These are phyloP conservation scores for Thozetella sp. DNA, from an alignment of 495 filamentous ascomycete species.

Conservation along the genomic window DNA sequence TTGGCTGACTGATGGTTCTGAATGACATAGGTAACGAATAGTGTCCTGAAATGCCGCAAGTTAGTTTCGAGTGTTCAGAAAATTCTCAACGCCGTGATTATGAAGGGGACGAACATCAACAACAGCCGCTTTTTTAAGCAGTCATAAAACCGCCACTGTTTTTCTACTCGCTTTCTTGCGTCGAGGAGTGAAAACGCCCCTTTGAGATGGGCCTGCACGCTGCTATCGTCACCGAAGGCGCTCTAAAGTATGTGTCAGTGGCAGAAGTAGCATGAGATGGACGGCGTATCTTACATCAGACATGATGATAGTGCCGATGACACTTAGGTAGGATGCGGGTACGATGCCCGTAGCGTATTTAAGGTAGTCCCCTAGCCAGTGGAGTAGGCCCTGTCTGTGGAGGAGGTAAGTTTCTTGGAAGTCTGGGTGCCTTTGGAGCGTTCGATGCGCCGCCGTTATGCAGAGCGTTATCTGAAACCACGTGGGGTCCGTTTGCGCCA, in stretches of 20 bases:
- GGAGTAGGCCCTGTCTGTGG: neutral
- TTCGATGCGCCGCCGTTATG: neutral
- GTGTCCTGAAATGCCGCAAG: neutral
- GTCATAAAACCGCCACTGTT: neutral
- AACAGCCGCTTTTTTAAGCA: neutral
- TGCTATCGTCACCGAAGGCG: neutral
- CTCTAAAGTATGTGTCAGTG: neutral
- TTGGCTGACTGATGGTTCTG: neutral
- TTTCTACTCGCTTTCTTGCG: neutral
- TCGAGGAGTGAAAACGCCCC: neutral
- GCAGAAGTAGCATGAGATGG: neutral
- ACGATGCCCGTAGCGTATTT: neutral
- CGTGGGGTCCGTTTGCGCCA: neutral
- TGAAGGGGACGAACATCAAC: neutral
- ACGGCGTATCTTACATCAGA: neutral
- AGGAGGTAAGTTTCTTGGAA: neutral
- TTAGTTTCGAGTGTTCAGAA: neutral
- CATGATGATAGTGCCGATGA: neutral
- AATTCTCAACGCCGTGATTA: neutral
- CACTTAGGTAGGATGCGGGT: neutral
- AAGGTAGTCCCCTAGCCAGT: neutral
- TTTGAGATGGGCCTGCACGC: conserved; percentile 1
- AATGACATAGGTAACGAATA: neutral
- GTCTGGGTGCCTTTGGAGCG: neutral
- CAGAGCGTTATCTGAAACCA: conserved; percentile 3